These are phyloP conservation scores for Talaromyces ruber DNA, from an alignment of 495 filamentous ascomycete genomes.

Conservation along the genomic window DNA sequence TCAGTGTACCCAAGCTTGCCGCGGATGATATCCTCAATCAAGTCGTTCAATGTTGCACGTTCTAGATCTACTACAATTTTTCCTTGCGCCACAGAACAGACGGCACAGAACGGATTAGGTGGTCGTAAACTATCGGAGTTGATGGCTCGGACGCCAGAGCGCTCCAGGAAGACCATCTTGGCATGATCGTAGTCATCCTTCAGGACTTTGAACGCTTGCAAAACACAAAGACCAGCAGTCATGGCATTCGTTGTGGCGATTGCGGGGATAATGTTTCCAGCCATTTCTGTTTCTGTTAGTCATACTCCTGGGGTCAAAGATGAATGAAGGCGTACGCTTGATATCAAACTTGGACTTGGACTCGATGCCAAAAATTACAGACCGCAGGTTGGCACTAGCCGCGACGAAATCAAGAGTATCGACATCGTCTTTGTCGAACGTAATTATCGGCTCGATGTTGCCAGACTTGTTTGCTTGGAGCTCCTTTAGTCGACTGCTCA, in stretches of 20 bases:
- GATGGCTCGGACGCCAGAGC: constrained; percentile 59
- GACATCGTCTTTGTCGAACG: constrained; percentile 94
- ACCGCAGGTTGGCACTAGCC: constrained; percentile 80
- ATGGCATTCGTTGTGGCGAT: constrained; percentile 98
- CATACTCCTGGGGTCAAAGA: background rate
- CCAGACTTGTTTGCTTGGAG: constrained; percentile 38
- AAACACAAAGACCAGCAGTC: constrained; percentile 84
- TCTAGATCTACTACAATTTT: constrained; percentile 59
- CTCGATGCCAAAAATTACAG: constrained; percentile 78
- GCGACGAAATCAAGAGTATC: constrained; percentile 95
- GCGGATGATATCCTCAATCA: constrained; percentile 68
- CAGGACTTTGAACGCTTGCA: constrained; percentile 90
- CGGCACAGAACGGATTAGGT: constrained; percentile 72
- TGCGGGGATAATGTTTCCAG: constrained; percentile 96
- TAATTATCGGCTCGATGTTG: constrained; percentile 54
- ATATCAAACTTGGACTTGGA: constrained; percentile 88
- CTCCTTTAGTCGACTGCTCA: constrained; percentile 64
- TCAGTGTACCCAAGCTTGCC: constrained; percentile 69
- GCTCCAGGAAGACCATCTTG: constrained; percentile 71
- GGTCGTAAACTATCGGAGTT: constrained; percentile 63
- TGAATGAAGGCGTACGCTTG: constrained; percentile 52
- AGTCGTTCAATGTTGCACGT: constrained; percentile 68
- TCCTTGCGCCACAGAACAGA: constrained; percentile 68
- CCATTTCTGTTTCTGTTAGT: constrained; percentile 59
- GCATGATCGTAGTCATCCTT: constrained; percentile 58